A percentile compares a stretch with the other conserved stretches of the same genome.
phyloP scores from a whole-genome alignment of 2,329 filamentous ascomycete species.

The Pseudocercospora fuligena region DNA sequence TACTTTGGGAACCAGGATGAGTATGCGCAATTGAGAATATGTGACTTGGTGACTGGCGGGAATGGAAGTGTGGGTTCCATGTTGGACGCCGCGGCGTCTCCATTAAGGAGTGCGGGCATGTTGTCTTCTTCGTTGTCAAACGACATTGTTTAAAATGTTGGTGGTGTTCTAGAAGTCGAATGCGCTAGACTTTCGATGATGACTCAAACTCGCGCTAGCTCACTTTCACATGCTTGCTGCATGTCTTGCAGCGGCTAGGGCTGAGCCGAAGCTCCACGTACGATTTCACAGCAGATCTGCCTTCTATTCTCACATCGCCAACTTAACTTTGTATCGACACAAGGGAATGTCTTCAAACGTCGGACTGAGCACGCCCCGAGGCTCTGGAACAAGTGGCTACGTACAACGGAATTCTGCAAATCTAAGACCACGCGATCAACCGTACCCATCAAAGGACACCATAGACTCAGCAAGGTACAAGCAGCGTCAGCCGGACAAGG shows the following conservation, averaged over 20 bases:
- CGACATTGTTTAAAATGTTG: not conserved
- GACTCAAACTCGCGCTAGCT: conserved; percentile 8
- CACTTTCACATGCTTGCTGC: not conserved
- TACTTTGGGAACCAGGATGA: conserved; percentile 90
- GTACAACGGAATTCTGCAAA: conserved; percentile 95
- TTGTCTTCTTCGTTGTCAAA: not conserved
- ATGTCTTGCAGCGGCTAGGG: not conserved
- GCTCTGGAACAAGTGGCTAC: conserved; percentile 95
- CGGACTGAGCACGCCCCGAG: conserved; percentile 89
- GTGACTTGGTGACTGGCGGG: conserved; percentile 79
- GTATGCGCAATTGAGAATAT: conserved; percentile 94
- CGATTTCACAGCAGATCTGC: not conserved
- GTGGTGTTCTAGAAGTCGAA: not conserved
- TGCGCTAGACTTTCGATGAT: not conserved
- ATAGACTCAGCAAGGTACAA: conserved; percentile 72
- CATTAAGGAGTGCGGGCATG: conserved; percentile 30
- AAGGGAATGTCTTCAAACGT: conserved; percentile 89
- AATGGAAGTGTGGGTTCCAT: conserved; percentile 62
- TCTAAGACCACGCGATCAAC: conserved; percentile 80
- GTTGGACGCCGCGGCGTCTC: conserved; percentile 11
- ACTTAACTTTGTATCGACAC: not conserved
- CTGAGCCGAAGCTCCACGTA: not conserved
- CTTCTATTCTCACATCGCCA: not conserved
- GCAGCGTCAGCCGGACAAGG: conserved; percentile 84
- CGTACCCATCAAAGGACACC: conserved; percentile 73